Conservation (phyloP, 2,329 filamentous ascomycete species). For the Paramyrothecium roridum region DNA sequence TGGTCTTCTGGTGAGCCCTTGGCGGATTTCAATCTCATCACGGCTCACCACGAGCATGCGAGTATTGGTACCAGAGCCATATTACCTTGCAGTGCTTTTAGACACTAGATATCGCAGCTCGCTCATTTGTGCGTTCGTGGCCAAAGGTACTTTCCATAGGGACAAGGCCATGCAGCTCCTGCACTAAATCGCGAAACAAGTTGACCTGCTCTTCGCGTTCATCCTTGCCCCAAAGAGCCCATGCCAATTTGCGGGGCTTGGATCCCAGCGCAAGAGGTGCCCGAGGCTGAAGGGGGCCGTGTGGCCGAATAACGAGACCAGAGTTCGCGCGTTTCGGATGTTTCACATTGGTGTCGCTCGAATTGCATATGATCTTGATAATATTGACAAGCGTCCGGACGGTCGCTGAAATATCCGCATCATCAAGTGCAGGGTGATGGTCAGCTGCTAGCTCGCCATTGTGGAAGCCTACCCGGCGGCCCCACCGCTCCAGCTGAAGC, state of each 20-base stretch:
- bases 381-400: neutral
- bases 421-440: neutral
- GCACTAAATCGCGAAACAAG: neutral
- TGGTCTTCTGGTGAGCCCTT: neutral
- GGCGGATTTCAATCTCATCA: conserved; percentile 16
- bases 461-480: conserved; percentile 12
- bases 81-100: conserved; percentile 1
- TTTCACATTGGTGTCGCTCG: neutral
- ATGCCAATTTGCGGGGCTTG: neutral
- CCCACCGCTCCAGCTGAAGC: conserved; percentile 17
- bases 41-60: conserved; percentile 22
- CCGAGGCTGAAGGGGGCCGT: neutral
- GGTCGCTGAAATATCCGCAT: neutral
- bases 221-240: neutral
- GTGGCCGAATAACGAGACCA: neutral
- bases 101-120: neutral
- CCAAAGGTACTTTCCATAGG: neutral
- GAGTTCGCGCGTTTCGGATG: neutral
- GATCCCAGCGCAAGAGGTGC: neutral
- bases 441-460: neutral
- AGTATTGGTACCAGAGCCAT: conserved; percentile 6
- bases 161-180: neutral
- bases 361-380: conserved; percentile 1
- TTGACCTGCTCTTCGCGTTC: neutral
- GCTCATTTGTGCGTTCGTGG: neutral